These are phyloP conservation scores for Phaseolus lunatus DNA, from an alignment of 306 rosid genomes.

Conservation along the genomic window DNA sequence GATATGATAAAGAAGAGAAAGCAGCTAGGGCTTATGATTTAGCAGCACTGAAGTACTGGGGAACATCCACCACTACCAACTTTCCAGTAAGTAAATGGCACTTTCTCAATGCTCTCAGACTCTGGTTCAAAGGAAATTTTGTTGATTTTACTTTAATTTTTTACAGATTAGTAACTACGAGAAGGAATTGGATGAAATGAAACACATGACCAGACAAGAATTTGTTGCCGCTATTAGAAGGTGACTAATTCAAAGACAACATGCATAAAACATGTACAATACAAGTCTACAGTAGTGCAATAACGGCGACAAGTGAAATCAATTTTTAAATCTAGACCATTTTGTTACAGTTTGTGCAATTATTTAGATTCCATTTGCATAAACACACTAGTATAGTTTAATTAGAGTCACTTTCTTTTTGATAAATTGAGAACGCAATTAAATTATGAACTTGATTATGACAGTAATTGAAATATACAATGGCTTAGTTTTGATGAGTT, in stretches of 20 bases:
- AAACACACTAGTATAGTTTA: neutral
- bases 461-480: neutral
- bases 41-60: constrained; percentile 99
- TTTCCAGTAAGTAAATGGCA: constrained; percentile 67
- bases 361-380: neutral
- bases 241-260: constrained; percentile 34
- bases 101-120: neutral
- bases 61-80: constrained; percentile 95
- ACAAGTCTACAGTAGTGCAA: neutral
- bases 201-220: constrained; percentile 98
- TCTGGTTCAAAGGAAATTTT: neutral
- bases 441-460: neutral
- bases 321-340: neutral
- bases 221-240: constrained; percentile 97
- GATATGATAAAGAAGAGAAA: constrained; percentile 99
- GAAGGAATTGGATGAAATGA: constrained; percentile 97
- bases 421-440: neutral
- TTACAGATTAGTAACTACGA: constrained; percentile 87
- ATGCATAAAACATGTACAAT: neutral
- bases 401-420: neutral
- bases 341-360: neutral
- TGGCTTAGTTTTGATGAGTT: neutral
- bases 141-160: constrained; percentile 16
- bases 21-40: constrained; percentile 99
- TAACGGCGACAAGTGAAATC: neutral